Base-by-base conservation (phyloP, 352 stramenopile species). In the Pythium brachiatum region DNA sequence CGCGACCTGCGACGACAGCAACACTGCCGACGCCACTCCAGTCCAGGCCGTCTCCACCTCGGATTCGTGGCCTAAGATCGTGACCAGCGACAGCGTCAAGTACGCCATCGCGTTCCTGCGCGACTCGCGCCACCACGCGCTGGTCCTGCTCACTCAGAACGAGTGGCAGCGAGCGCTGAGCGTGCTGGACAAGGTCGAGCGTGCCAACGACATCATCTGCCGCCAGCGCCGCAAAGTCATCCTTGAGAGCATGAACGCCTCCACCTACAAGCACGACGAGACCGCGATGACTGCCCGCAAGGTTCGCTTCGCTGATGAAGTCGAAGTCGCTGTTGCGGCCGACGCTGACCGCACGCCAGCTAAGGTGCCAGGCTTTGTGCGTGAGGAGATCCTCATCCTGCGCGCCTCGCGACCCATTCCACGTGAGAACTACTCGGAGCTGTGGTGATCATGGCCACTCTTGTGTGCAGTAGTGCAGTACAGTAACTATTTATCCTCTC, bases 141-240 rank as follows among this genome's bases (percentile, higher is more conserved):
- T 92, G 15, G 74, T 73, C 34, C 72, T 92, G 61, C 76, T 85
- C 34, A 58, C 83, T 3, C 77, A 92, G 68, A 89, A 89, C 69
- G 69, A 92, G 56, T 92, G 81, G 76, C 77, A 90, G 50, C 83
- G 83, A 50, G 83, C 83, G 15, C 62, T 92, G 27, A 70, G 65
- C 39, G 81, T 92, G 54, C 73, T 92, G 15, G 83, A 92, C 64
- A 92, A 92, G 72, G 86, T 92, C 50, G 83, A 92, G 64, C 81
- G 81, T 23, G 83, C 83, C 38, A 90, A 87, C 66, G 81, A 90
- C 53, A 89, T 89, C 57, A 83, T 92, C 60, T 76, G 79, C 18
- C 79, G 78, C 53, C 81, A 89, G 62, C 83, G 79, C 53, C 83
- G 83, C 63, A 60, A 72, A 39, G 76, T 78, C 55, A 78, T 92